These are phyloP conservation scores for Arthromyces matolae DNA, from an alignment of 768 basidiomycete species.

Conservation along the genomic window DNA sequence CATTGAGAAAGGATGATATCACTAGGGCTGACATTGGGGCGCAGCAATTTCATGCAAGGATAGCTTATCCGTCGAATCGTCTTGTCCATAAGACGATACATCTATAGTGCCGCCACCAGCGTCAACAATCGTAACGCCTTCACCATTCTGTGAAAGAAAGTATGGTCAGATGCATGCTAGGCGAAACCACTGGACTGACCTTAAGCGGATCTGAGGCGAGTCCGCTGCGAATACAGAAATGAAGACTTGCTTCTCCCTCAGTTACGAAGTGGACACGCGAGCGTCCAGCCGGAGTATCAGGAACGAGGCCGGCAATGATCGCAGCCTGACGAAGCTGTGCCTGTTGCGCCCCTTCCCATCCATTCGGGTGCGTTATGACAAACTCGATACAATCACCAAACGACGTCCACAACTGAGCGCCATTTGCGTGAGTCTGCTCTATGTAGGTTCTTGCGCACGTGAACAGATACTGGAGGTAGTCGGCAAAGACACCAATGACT, in stretches of 20 bases:
- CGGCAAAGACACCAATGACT: constrained; percentile 40
- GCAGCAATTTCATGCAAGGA: constrained; percentile 44
- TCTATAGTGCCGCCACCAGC: constrained; percentile 60
- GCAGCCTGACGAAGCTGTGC: constrained; percentile 49
- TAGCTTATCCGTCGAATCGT: too few relatives aligned
- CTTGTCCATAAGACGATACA: constrained; percentile 45
- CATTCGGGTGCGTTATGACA: constrained; percentile 52
- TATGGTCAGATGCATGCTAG: not conserved
- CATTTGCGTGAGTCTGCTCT: constrained; percentile 40
- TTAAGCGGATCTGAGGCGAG: constrained; percentile 32
- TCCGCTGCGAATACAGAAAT: constrained; percentile 45
- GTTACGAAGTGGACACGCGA: constrained; percentile 51
- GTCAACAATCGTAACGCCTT: constrained; percentile 50
- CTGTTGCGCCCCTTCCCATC: constrained; percentile 59
- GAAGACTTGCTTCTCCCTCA: constrained; percentile 59
- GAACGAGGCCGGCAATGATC: constrained; percentile 43
- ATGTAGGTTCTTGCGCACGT: constrained; percentile 39
- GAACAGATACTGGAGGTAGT: constrained; percentile 47
- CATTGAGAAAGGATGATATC: not conserved
- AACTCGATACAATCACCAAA: constrained; percentile 37
- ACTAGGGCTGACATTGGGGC: constrained; percentile 28
- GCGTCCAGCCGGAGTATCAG: constrained; percentile 33
- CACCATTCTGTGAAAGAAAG: constrained; percentile 28
- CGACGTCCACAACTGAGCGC: constrained; percentile 37
- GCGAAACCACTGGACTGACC: constrained; percentile 13